Conservation (phyloP, 1,284 basidiomycete species). For the Cryptococcus wingfieldii region DNA sequence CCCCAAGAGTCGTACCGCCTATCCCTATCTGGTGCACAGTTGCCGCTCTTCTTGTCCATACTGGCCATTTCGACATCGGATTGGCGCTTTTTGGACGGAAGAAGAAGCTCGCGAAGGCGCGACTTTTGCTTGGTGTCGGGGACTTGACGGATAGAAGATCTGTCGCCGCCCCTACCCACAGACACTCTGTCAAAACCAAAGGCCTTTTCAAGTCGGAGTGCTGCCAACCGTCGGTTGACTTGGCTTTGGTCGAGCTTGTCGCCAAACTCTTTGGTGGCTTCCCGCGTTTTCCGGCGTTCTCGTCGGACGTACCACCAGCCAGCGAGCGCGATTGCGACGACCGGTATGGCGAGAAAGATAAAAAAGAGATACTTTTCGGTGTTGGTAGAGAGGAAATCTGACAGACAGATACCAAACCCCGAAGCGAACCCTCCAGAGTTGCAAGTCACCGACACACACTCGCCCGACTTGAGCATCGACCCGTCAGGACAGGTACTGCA, state of each 20-base stretch:
- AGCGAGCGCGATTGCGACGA: conserved; percentile 7
- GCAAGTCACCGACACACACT: conserved; percentile 37
- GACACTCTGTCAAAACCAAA: conserved; percentile 28
- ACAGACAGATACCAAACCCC: conserved; percentile 46
- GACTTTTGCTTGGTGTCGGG: not conserved
- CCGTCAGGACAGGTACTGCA: conserved; percentile 46
- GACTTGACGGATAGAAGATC: not conserved
- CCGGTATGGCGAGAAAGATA: conserved; percentile 22
- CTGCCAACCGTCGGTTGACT: conserved; percentile 19
- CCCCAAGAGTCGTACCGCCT: not conserved
- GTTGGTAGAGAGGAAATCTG: conserved; percentile 19
- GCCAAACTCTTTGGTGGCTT: conserved; percentile 36
- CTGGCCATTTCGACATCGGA: conserved; percentile 1
- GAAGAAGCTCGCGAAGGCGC: conserved; percentile 13
- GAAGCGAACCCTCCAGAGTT: conserved; percentile 21
- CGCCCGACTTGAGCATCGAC: conserved; percentile 32
- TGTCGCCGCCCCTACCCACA: not conserved
- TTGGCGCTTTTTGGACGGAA: conserved; percentile 12
- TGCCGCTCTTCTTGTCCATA: conserved; percentile 4
- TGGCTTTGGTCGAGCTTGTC: conserved; percentile 29
- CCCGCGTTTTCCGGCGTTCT: conserved; percentile 29
- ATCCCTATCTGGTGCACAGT: conserved; percentile 4
- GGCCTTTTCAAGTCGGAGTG: conserved; percentile 20
- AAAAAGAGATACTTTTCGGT: conserved; percentile 13
- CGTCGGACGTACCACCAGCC: conserved; percentile 29